Evolutionary conservation across 257 asterid genomes (phyloP).

Genomic region (Forsythia suspensa): DNA sequence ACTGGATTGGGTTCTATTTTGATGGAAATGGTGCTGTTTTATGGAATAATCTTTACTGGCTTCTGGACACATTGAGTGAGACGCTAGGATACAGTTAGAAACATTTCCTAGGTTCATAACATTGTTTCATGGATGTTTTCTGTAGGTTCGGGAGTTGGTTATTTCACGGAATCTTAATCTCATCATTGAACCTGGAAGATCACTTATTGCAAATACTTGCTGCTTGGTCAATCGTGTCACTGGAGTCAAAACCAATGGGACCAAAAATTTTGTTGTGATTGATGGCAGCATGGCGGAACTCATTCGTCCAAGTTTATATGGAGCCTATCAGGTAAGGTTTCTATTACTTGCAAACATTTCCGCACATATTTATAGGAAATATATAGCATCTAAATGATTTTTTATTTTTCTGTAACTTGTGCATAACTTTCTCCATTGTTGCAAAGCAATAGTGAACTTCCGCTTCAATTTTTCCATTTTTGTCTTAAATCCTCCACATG

Average conservation of each 20-base stretch:
- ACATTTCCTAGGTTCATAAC: not conserved
- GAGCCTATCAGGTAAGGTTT: conserved; percentile 75
- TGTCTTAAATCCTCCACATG: not conserved
- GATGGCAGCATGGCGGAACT: conserved; percentile 99
- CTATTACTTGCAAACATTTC: not conserved
- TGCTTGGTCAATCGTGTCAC: conserved; percentile 90
- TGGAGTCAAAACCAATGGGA: conserved; percentile 94
- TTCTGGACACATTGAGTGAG: not conserved
- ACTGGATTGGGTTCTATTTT: not conserved
- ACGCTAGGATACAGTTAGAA: not conserved
- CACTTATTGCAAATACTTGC: conserved; percentile 92
- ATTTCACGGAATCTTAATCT: conserved; percentile 82
- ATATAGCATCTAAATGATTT: not conserved
- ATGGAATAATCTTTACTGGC: not conserved
- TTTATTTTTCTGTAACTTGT: not conserved
- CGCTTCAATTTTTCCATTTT: not conserved
- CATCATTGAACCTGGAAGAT: conserved; percentile 94
- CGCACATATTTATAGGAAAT: not conserved
- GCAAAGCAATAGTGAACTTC: not conserved
- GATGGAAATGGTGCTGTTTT: not conserved
- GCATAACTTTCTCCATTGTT: no score
- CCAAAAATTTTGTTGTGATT: conserved; percentile 80
- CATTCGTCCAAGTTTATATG: conserved; percentile 93
- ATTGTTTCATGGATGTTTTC: conserved; percentile 17
- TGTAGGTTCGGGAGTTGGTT: conserved; percentile 84